Evolutionary conservation across 169 alveolate species (phyloP), one percentile per base, ranked within the genome.

Genomic region (Perkinsus olseni): DNA sequence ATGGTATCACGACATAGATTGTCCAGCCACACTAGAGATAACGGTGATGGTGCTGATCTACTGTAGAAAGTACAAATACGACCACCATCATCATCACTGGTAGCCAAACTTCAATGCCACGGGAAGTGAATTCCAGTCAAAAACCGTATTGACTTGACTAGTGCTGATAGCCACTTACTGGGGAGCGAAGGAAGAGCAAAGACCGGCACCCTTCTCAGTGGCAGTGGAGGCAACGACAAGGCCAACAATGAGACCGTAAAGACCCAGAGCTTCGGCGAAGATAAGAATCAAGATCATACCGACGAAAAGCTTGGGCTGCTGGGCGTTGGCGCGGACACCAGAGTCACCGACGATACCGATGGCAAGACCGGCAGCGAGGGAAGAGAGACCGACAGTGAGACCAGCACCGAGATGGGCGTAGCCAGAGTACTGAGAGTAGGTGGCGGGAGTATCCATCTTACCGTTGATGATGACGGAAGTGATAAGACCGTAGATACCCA

Each of bases 321-420:
- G 99, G 13, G 99, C 99, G 95, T 98, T 98, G 40, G 99, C 99
- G 94, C 99, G 98, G 74, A 99, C 99, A 31, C 82, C 82, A 37
- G 99, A 99, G 95, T 99, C 99, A 91, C 99, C 99, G 51, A 99
- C 99, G 62, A 99, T 98, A 91, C 99, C 99, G 93, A 99, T 99
- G 91, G 99, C 99, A 39, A 99, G 96, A 51, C 99, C 99, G 48
- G 99, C 99, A 91, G 99, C 99, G 98, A 62, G 82, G 28, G 82
- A 62, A 24, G 82, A 62, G 82, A 95, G 94, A 34, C 97, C 97
- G 37, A 94, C 95, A 0, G 96, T 95, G 91, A 93, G 74, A n/a
- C 97, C 97, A 28, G 96, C 97, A 50, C 94, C 82, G 51, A 99
- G 96, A 95, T 99, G 99, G 38, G 99, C 97, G 96, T 98, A 99